Conservation (phyloP, 75 land plant genomes). For the Pseudotsuga menziesii region DNA sequence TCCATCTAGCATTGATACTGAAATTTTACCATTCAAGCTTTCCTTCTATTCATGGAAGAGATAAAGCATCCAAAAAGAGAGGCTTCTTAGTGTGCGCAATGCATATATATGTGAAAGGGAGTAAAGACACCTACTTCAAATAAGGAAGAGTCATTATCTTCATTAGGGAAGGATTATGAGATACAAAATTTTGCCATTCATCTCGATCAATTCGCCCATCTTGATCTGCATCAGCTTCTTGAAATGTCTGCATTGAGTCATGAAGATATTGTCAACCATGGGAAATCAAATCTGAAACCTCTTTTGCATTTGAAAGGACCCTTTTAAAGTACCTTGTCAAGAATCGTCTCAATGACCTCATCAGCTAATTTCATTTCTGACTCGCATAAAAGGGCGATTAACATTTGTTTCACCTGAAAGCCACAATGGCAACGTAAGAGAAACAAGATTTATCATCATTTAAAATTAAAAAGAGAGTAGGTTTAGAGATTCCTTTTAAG, state of each 20-base stretch:
- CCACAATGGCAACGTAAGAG: neutral
- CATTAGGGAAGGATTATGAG: constrained; percentile 68
- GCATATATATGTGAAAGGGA: neutral
- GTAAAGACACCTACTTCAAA: constrained; percentile 35
- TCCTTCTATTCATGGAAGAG: neutral
- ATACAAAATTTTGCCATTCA: constrained; percentile 81
- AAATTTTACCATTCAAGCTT: too few species aligned
- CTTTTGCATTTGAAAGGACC: neutral
- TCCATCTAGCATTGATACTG: too few species aligned
- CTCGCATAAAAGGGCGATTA: constrained; percentile 82
- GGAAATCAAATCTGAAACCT: constrained; percentile 7
- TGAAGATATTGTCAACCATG: neutral
- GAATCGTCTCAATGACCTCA: constrained; percentile 79
- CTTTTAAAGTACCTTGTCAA: constrained; percentile 67
- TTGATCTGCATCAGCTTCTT: constrained; percentile 64
- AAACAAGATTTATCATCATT: neutral
- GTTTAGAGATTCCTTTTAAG: neutral
- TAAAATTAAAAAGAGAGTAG: neutral
- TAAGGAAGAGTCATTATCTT: constrained; percentile 86
- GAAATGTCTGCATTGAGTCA: constrained; percentile 52
- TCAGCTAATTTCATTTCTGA: constrained; percentile 95
- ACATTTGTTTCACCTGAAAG: constrained; percentile 89
- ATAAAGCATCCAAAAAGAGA: neutral
- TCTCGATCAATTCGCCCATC: constrained; percentile 70
- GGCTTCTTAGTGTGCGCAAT: neutral